Evolutionary conservation across 1,284 basidiomycete genomes (phyloP).

Genomic region (Trichosporon sp.): DNA sequence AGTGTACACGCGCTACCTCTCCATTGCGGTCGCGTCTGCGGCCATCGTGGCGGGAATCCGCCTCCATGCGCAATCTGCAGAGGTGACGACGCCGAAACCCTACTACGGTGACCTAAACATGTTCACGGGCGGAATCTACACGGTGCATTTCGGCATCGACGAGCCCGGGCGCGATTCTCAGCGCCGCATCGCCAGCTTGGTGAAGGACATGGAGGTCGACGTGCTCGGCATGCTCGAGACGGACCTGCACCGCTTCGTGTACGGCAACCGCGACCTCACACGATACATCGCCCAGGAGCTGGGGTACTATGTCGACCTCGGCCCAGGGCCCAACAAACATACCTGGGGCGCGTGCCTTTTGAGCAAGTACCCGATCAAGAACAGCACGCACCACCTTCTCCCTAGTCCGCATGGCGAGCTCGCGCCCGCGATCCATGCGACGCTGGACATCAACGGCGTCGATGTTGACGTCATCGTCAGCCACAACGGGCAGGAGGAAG

Average conservation of each 20-base stretch:
- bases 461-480: slow-evolving; percentile 79
- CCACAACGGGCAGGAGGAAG: slow-evolving; percentile 95
- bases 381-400: slow-evolving; percentile 83
- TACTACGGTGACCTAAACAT: slow-evolving; percentile 67
- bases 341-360: slow-evolving; percentile 87
- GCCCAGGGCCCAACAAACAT: slow-evolving; percentile 84
- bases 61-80: neutral
- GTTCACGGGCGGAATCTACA: slow-evolving; percentile 89
- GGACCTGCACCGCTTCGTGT: slow-evolving; percentile 79
- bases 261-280: slow-evolving; percentile 87
- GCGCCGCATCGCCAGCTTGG: slow-evolving; percentile 71
- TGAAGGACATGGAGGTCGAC: slow-evolving; percentile 79
- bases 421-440: slow-evolving; percentile 87
- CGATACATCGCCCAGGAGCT: slow-evolving; percentile 75
- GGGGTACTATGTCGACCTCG: slow-evolving; percentile 71
- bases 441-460: slow-evolving; percentile 77
- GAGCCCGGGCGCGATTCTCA: slow-evolving; percentile 81
- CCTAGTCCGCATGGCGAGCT: slow-evolving; percentile 84
- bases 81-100: slow-evolving; percentile 57
- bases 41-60: slow-evolving; percentile 25
- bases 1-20: slow-evolving; percentile 53
- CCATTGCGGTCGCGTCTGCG: slow-evolving; percentile 28
- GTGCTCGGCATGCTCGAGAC: slow-evolving; percentile 79
- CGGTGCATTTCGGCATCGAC: slow-evolving; percentile 85
- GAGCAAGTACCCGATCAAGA: slow-evolving; percentile 91